These are phyloP conservation scores for Zygoascus tannicola DNA, from an alignment of 805 yeast species.

Conservation along the genomic window DNA sequence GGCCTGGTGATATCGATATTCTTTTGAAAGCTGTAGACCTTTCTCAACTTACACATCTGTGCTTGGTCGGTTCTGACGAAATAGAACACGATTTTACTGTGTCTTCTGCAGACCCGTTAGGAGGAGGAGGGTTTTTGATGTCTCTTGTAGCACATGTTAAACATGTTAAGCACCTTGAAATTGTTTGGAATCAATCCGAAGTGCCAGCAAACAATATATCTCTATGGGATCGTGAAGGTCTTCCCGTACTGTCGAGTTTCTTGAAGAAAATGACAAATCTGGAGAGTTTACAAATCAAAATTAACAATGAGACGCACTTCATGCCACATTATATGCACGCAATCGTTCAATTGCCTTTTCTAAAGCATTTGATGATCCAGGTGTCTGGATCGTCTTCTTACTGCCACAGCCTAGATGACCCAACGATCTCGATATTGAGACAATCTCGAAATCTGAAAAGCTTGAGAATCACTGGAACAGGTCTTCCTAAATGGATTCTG, in stretches of 20 bases:
- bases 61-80: slow-evolving; percentile 6
- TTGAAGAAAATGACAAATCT: neutral
- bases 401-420: neutral
- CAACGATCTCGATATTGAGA: neutral
- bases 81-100: neutral
- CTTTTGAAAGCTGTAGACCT: slow-evolving; percentile 5
- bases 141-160: neutral
- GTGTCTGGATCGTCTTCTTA: neutral
- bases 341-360: neutral
- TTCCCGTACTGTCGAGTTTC: neutral
- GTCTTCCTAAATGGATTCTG: slow-evolving; percentile 1
- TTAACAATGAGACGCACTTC: neutral
- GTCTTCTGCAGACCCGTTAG: neutral
- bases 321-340: neutral
- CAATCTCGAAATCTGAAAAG: neutral
- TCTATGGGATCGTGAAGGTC: neutral
- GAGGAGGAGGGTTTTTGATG: neutral
- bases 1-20: slow-evolving; percentile 5
- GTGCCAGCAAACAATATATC: neutral
- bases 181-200: slow-evolving; percentile 3
- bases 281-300: neutral
- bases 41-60: slow-evolving; percentile 2
- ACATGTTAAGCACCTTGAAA: neutral
- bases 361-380: neutral
- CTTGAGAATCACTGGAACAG: neutral